Evolutionary conservation across 352 stramenopile species (phyloP), one percentile per base, ranked within the genome.

Genomic region (Globisporangium acanthophoron): DNA sequence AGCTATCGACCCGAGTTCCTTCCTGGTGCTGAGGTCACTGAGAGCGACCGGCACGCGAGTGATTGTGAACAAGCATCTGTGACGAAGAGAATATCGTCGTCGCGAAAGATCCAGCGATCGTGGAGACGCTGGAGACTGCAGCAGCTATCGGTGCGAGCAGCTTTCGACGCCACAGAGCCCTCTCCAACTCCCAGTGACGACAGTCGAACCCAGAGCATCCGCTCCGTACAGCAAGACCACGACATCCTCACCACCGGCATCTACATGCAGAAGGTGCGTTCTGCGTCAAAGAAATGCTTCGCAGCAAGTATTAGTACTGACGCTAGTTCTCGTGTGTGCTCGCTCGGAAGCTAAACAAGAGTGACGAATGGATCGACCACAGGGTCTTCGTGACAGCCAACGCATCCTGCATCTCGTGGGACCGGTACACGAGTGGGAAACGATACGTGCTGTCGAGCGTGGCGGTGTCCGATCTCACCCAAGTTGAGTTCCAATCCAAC

Each of bases 391-490:
- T 64, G 35, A 21, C 58, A 12, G 18, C 44, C 12, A 35, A 52
- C 39, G n/a, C n/a, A 11, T 37, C 58, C 13, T 43, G 24, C 18
- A 45, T 64, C 21, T 64, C 58, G 20, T 64, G 58, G 58, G 52
- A 64, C 11, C 51, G 52, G 15, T 45, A 52, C 15, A 44, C 52
- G 33, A 59, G 43, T 29, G 37, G 35, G 21, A 59, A 56, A 18
- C 31, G 58, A 0, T 64, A 59, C 41, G 52, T 58, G 24, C 51
- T 64, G 13, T 62, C 47, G 54, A 70, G 15, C 64, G 65, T 60
- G 50, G 57, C 27, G 45, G 37, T 35, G 16, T 63, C 35, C 4
- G 51, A 64, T 33, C 33, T 64, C 52, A 64, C 52, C 3, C 51
- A 51, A 20, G 58, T 53, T 3, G 15, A 51, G 20, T 64, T 64